Evolutionary conservation across 345 rosid species (phyloP).

Genomic region (Melaleuca quinquenervia): DNA sequence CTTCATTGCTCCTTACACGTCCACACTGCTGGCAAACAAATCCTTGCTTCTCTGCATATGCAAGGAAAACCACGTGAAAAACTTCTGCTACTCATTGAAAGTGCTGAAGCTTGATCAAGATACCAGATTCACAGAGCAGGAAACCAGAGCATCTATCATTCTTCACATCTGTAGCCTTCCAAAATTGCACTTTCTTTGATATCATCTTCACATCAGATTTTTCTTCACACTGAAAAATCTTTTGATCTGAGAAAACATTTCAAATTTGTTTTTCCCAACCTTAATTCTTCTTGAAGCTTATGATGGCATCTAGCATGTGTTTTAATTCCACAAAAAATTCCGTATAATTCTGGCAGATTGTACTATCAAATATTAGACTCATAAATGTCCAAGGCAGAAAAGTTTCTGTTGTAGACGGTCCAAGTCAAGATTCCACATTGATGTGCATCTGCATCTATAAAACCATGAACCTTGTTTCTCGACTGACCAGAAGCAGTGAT

Average conservation of each 20-base stretch:
- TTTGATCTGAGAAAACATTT: background rate
- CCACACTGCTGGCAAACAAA: constrained; percentile 83
- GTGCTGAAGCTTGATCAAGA: background rate
- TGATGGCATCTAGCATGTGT: background rate
- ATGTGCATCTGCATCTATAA: background rate
- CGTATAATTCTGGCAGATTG: background rate
- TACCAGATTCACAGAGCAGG: constrained; percentile 69
- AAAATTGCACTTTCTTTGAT: constrained; percentile 75
- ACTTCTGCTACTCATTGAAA: background rate
- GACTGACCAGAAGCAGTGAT: background rate
- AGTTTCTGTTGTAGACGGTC: background rate
- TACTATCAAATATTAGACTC: background rate
- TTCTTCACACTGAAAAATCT: background rate
- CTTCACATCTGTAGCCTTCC: constrained; percentile 82
- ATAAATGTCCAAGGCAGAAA: background rate
- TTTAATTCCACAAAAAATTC: background rate
- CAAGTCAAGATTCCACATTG: background rate
- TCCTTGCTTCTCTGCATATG: constrained; percentile 51
- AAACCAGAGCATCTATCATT: constrained; percentile 65
- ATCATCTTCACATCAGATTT: too few relatives aligned
- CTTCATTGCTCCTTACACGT: constrained; percentile 56
- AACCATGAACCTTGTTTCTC: background rate
- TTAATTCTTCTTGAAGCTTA: background rate
- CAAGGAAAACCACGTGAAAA: background rate
- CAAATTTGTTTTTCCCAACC: background rate